Percentiles rank a stretch among this genome's conserved stretches.
phyloP scores from a whole-genome alignment of 345 rosid genomes.

The Lepidium sativum region DNA sequence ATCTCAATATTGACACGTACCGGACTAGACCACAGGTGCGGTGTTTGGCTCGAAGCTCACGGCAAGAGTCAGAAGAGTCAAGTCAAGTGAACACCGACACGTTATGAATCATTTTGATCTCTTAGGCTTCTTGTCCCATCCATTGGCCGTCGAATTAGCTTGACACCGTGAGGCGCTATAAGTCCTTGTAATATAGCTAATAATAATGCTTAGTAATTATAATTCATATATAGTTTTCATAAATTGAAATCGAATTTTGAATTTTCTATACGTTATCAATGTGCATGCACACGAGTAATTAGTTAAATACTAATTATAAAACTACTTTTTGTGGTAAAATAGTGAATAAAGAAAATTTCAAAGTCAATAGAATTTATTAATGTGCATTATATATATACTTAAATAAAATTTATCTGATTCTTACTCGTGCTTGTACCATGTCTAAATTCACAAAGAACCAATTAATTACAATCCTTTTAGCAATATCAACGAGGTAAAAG shows the following conservation, averaged over 20 bases:
- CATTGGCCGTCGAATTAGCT: background rate
- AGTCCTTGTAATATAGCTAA: background rate
- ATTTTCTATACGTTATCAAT: background rate
- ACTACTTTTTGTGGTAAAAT: background rate
- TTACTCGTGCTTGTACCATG: background rate
- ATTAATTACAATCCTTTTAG: background rate
- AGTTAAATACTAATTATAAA: background rate
- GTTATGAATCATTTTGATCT: conserved; percentile 2
- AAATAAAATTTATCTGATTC: background rate
- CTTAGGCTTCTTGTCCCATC: background rate
- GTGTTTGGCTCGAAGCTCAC: conserved; percentile 18
- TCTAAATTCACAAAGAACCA: background rate
- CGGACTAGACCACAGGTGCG: background rate
- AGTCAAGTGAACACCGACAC: conserved; percentile 6
- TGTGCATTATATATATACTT: background rate
- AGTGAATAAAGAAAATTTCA: background rate
- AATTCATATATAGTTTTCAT: too few species aligned
- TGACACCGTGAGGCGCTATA: background rate
- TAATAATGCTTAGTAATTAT: too few species aligned
- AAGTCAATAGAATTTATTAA: background rate
- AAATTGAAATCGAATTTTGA: too few species aligned
- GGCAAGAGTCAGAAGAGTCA: conserved; percentile 6
- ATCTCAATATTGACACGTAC: conserved; percentile 8
- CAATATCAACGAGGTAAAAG: background rate
- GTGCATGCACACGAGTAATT: background rate